phyloP scores from a whole-genome alignment of 148 eudicot species.

The Chenopodium quinoa region DNA sequence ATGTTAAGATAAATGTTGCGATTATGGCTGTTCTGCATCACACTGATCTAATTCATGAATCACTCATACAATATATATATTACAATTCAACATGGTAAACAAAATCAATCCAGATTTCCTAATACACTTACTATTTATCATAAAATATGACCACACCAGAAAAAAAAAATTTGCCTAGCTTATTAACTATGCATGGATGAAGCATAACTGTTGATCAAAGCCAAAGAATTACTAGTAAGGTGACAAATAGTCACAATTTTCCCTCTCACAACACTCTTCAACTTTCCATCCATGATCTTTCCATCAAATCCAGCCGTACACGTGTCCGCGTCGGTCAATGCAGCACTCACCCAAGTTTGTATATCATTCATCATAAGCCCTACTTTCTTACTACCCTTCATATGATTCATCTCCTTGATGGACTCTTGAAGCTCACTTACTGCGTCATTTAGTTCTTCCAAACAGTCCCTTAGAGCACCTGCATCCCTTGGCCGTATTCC shows the following conservation, averaged over 20 bases:
- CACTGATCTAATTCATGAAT: too few relatives aligned
- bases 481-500: slow-evolving; percentile 32
- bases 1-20: too few relatives aligned
- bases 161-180: background rate
- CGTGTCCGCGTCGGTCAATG: slow-evolving; percentile 43
- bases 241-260: slow-evolving; percentile 33
- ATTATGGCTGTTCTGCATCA: background rate
- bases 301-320: slow-evolving; percentile 42
- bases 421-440: slow-evolving; percentile 32
- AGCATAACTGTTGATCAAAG: slow-evolving; percentile 41
- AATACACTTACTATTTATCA: background rate
- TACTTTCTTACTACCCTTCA: slow-evolving; percentile 17
- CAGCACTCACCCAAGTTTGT: slow-evolving; percentile 60
- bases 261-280: slow-evolving; percentile 31
- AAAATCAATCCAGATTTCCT: background rate
- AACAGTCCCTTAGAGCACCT: slow-evolving; percentile 39
- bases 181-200: slow-evolving; percentile 23
- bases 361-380: slow-evolving; percentile 33
- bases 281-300: slow-evolving; percentile 33
- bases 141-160: background rate
- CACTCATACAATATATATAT: background rate
- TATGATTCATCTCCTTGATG: slow-evolving; percentile 33
- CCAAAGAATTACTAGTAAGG: slow-evolving; percentile 50
- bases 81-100: background rate
- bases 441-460: slow-evolving; percentile 36